Conservation (phyloP, 306 rosid species). For the Citrullus mucosospermus region DNA sequence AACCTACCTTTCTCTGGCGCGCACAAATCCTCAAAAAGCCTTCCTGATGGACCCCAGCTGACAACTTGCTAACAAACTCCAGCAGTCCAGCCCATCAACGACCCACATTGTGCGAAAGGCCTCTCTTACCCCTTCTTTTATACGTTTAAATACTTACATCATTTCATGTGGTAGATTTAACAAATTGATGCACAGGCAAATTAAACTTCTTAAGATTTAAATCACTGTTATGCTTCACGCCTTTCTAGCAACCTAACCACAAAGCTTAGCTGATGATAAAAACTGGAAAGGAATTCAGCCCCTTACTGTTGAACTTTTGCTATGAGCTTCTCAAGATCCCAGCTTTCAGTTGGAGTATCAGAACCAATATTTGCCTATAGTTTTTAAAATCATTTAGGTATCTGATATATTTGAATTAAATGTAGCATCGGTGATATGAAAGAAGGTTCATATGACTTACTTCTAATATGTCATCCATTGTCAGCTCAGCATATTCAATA, state of each 20-base stretch:
- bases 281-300: conserved; percentile 13
- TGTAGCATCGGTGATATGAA: not conserved
- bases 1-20: too few species aligned
- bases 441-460: conserved; percentile 20
- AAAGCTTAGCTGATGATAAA: not conserved
- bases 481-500: conserved; percentile 88
- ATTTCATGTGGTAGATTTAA: not conserved
- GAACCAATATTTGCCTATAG: conserved; percentile 86
- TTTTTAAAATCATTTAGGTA: not conserved
- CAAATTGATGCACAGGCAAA: not conserved
- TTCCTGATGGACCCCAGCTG: too few species aligned
- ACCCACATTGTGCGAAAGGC: too few species aligned
- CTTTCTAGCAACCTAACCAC: not conserved
- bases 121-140: too few species aligned
- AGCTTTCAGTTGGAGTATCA: conserved; percentile 72
- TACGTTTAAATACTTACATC: too few species aligned
- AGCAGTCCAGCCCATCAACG: too few species aligned
- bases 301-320: conserved; percentile 95
- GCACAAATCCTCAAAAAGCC: too few species aligned
- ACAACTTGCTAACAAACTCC: too few species aligned
- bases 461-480: conserved; percentile 90
- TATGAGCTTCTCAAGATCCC: conserved; percentile 89
- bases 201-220: not conserved
- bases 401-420: not conserved
- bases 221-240: not conserved